Evolutionary conservation across 2,329 filamentous ascomycete genomes (phyloP).

Genomic region (Colletotrichum sublineola): DNA sequence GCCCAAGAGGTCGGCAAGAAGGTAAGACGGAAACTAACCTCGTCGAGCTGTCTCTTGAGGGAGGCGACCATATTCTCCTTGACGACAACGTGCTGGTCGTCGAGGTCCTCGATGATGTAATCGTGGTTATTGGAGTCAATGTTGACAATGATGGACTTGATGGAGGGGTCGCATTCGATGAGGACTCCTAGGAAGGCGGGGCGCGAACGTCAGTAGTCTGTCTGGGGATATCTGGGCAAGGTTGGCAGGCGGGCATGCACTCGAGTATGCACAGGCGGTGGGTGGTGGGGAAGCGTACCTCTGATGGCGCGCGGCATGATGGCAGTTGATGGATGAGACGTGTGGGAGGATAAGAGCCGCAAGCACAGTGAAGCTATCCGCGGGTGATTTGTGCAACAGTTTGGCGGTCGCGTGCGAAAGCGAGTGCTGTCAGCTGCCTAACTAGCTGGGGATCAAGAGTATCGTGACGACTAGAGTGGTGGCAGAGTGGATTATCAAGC

Average conservation of each 20-base stretch:
- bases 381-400: neutral
- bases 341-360: neutral
- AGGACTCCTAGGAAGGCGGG: slow-evolving; percentile 69
- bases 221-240: slow-evolving; percentile 26
- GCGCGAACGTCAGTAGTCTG: slow-evolving; percentile 32
- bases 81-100: slow-evolving; percentile 81
- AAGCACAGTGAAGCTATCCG: slow-evolving; percentile 5
- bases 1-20: slow-evolving; percentile 2
- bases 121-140: slow-evolving; percentile 79
- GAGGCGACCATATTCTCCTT: slow-evolving; percentile 79
- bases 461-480: slow-evolving; percentile 2
- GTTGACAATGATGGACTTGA: slow-evolving; percentile 86
- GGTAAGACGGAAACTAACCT: slow-evolving; percentile 60
- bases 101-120: slow-evolving; percentile 84
- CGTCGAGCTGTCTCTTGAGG: slow-evolving; percentile 77
- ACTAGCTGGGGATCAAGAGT: neutral
- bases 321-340: slow-evolving; percentile 41
- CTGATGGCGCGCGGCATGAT: slow-evolving; percentile 69
- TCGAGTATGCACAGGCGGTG: neutral
- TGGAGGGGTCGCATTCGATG: slow-evolving; percentile 86
- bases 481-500: neutral
- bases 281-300: slow-evolving; percentile 54
- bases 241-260: neutral
- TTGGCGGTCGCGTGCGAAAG: neutral
- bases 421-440: neutral